Base-by-base conservation (phyloP, 768 basidiomycete genomes). In the Hemileccinum rubropunctum region DNA sequence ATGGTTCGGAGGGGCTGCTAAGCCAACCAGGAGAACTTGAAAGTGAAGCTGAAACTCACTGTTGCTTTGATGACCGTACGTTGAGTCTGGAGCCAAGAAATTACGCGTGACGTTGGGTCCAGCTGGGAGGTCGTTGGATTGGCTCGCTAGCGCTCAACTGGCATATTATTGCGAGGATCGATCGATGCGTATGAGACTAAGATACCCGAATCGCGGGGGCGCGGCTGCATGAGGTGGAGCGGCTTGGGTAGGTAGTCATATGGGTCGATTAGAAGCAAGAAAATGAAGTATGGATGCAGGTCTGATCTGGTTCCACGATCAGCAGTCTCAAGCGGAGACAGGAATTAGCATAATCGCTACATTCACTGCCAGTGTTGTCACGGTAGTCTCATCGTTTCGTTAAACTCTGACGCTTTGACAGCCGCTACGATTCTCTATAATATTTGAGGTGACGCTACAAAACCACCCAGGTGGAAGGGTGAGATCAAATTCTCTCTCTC, bases 121-220 rank as follows among this genome's bases (percentile, higher is more conserved):
- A 5, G 5, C 5, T 28, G 4, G 5, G n/a, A 55, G 37, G 17
- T 26, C 10, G n/a, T 10, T 27, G 28, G 6, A 35, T 37, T 48
- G 52, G 12, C 38, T 14, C 41, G 33, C 36, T 54, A 52, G 12
- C 52, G 48, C 28, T 54, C 54, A 17, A 55, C 38, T 4, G 54
- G 52, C 52, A 54, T 48, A 14, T 55, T 55, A 18, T 54, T 54
- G 15, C 52, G 53, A 1, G 42, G 37, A 48, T 55, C 38, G 33
- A 45, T 44, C 5, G 32, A 18, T 12, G 7, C 6, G 15, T 37
- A 45, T 13, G 53, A 47, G 27, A 54, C 37, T 26, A 42, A 53
- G 27, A 23, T 4, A 9, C 27, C 27, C 27, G 27, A 28, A 9
- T 5, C 27, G 4, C 9, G 51, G 49, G 28, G 42, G n/a, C 21